phyloP scores from a whole-genome alignment of 257 asterid genomes.

The Solanum sitiens region DNA sequence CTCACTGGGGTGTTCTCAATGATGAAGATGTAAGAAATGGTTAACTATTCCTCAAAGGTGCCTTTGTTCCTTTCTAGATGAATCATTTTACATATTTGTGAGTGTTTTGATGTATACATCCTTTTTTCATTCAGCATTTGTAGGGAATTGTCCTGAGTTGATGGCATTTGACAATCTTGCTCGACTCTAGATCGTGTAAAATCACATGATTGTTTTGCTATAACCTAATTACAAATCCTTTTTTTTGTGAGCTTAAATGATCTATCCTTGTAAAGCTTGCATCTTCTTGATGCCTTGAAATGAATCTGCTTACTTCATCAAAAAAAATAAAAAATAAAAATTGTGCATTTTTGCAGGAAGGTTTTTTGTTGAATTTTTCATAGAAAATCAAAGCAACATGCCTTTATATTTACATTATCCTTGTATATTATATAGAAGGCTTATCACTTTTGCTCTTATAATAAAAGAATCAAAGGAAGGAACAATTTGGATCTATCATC shows the following conservation, averaged over 20 bases:
- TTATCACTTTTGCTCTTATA: not conserved
- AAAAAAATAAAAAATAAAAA: no score
- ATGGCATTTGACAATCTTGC: not conserved
- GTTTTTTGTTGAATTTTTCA: not conserved
- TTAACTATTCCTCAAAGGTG: not conserved
- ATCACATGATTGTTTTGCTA: not conserved
- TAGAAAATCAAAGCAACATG: not conserved
- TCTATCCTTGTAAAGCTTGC: no score
- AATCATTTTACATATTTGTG: not conserved
- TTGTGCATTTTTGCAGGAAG: not conserved
- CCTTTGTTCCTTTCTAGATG: slow-evolving; percentile 1
- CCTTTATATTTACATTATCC: not conserved
- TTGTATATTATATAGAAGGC: not conserved
- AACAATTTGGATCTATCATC: not conserved
- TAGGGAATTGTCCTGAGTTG: not conserved
- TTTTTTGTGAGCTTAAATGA: no score
- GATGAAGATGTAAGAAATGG: slow-evolving; percentile 72
- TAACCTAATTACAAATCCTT: not conserved
- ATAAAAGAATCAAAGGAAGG: not conserved
- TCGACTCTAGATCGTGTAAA: not conserved
- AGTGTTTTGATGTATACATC: not conserved
- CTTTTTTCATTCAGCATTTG: not conserved
- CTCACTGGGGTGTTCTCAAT: slow-evolving; percentile 95
- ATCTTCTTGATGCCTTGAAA: no score
- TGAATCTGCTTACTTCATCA: no score